Evolutionary conservation across 106 monocot species (phyloP).

Genomic region (Xerophyta viscosa): DNA sequence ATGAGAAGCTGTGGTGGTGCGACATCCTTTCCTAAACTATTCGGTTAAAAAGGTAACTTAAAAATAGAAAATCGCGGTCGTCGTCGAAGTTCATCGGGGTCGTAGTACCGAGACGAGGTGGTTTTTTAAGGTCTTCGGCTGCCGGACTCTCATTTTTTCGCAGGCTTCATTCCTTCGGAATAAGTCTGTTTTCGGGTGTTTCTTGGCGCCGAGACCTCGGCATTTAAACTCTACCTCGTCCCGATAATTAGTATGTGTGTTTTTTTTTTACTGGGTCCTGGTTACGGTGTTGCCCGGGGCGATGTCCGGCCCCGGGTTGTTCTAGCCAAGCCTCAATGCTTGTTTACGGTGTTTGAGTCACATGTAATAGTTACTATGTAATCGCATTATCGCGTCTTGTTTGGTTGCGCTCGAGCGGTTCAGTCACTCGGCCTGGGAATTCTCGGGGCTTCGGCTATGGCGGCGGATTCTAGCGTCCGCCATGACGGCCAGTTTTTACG

Average conservation of each 20-base stretch:
- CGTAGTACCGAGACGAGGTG: slow-evolving; percentile 13
- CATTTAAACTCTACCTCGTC: slow-evolving; percentile 12
- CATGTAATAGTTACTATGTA: too few relatives aligned
- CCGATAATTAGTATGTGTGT: slow-evolving; percentile 6
- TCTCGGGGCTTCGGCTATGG: slow-evolving; percentile 6
- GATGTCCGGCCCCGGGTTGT: slow-evolving; percentile 2
- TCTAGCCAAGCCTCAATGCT: slow-evolving; percentile 11
- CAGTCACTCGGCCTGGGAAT: slow-evolving; percentile 1
- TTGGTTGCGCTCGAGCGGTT: slow-evolving; percentile 8
- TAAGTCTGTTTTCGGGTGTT: slow-evolving; percentile 21
- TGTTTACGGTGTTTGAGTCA: too few relatives aligned
- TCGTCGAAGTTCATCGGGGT: slow-evolving; percentile 27
- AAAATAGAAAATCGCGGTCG: not conserved
- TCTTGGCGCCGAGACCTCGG: slow-evolving; percentile 27
- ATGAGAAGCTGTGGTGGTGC: slow-evolving; percentile 71
- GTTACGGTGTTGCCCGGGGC: slow-evolving; percentile 15
- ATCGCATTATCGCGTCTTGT: not conserved
- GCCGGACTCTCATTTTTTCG: slow-evolving; percentile 38
- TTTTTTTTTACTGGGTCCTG: slow-evolving; percentile 14
- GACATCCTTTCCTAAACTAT: slow-evolving; percentile 52
- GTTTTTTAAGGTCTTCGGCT: slow-evolving; percentile 19
- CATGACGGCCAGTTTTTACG: too few relatives aligned
- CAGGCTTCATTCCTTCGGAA: slow-evolving; percentile 11
- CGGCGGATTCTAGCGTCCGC: slow-evolving; percentile 5
- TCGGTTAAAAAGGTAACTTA: not conserved